These are phyloP conservation scores for Neurospora sp. DNA, from an alignment of 495 filamentous ascomycete species.

Conservation along the genomic window DNA sequence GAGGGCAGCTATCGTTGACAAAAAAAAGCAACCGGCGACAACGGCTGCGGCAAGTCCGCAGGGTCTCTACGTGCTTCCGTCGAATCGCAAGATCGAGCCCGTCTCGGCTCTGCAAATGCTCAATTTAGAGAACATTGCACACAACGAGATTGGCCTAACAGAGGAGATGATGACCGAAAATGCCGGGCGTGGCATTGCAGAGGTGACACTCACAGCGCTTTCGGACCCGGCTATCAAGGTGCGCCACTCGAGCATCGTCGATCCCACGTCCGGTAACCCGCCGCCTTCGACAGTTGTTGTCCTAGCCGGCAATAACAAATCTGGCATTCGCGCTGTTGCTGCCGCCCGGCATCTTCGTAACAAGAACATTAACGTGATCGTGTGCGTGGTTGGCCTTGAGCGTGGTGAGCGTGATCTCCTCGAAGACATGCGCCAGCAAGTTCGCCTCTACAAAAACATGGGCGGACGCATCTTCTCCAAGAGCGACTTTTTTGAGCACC, in stretches of 20 bases:
- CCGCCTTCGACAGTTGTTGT: conserved; percentile 59
- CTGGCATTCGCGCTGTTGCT: conserved; percentile 72
- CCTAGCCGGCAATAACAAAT: conserved; percentile 80
- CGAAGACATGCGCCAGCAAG: conserved; percentile 61
- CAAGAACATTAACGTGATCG: conserved; percentile 64
- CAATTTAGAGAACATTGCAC: conserved; percentile 80
- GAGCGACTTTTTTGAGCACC: conserved; percentile 41
- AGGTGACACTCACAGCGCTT: conserved; percentile 60
- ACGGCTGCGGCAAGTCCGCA: conserved; percentile 7
- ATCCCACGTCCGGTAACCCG: conserved; percentile 15
- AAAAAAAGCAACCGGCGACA: conserved; percentile 15
- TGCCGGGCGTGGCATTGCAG: conserved; percentile 76
- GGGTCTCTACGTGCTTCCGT: conserved; percentile 44
- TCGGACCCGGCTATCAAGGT: conserved; percentile 45
- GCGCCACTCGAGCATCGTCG: conserved; percentile 29
- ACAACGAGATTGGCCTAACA: conserved; percentile 71
- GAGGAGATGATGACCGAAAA: conserved; percentile 90
- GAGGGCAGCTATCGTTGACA: conserved; percentile 18
- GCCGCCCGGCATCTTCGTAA: conserved; percentile 80
- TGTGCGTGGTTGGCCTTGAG: conserved; percentile 76
- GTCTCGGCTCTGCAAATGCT: conserved; percentile 80
- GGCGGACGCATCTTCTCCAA: conserved; percentile 59
- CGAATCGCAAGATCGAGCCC: conserved; percentile 64
- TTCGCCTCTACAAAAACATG: conserved; percentile 66
- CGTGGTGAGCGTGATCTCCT: conserved; percentile 53